Percentiles rank a stretch among this genome's conserved stretches.
phyloP scores from a whole-genome alignment of 805 yeast species.

The Ogataea polymorpha region DNA sequence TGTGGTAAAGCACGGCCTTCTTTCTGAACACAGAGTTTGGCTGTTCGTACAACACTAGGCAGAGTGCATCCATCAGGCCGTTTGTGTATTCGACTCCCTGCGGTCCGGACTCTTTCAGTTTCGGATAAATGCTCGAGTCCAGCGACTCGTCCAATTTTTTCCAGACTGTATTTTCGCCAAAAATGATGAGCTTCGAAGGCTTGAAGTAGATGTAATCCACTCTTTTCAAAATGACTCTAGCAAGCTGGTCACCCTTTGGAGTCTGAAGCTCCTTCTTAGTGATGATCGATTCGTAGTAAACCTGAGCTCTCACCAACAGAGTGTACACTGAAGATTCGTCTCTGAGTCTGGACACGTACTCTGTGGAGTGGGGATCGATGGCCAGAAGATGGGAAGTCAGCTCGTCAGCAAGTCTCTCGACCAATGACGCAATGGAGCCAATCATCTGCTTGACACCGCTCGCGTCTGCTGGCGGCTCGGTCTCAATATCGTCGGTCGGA shows the following conservation, averaged over 20 bases:
- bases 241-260: slow-evolving; percentile 53
- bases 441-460: slow-evolving; percentile 70
- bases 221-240: slow-evolving; percentile 77
- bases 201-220: slow-evolving; percentile 92
- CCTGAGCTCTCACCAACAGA: slow-evolving; percentile 78
- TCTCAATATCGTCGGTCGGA: slow-evolving; percentile 66
- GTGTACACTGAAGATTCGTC: slow-evolving; percentile 79
- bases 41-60: slow-evolving; percentile 64
- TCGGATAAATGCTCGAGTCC: slow-evolving; percentile 37
- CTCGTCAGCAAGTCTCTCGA: slow-evolving; percentile 95
- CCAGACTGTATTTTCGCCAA: slow-evolving; percentile 80
- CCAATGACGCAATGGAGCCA: slow-evolving; percentile 82
- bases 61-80: slow-evolving; percentile 60
- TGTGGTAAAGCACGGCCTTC: slow-evolving; percentile 78
- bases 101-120: slow-evolving; percentile 26
- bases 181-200: slow-evolving; percentile 67
- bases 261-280: slow-evolving; percentile 42
- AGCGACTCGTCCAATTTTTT: slow-evolving; percentile 37
- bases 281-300: slow-evolving; percentile 70
- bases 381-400: slow-evolving; percentile 81
- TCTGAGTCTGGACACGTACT: slow-evolving; percentile 83
- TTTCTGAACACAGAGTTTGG: slow-evolving; percentile 67
- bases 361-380: slow-evolving; percentile 93
- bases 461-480: slow-evolving; percentile 61
- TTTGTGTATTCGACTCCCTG: slow-evolving; percentile 40